Evolutionary conservation across 495 filamentous ascomycete species (phyloP).

Genomic region (Neurospora sp.): DNA sequence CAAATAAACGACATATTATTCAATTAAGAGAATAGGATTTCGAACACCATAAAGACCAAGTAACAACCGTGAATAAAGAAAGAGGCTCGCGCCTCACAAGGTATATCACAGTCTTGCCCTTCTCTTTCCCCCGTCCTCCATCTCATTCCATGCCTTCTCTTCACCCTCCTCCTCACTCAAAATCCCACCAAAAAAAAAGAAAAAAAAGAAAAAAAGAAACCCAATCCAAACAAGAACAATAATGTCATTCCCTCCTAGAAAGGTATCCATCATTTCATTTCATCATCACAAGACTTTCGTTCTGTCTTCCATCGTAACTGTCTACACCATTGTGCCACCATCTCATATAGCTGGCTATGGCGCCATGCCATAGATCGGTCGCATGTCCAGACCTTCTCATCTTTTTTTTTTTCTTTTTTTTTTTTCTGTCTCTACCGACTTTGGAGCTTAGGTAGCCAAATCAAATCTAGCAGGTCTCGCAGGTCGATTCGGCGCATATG

Average conservation of each 20-base stretch:
- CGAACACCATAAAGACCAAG: not conserved
- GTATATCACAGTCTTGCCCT: not conserved
- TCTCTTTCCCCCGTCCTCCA: not conserved
- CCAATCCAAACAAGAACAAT: not conserved
- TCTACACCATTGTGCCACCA: not conserved
- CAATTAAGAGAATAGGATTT: not conserved
- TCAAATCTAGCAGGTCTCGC: not conserved
- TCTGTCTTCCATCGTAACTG: constrained; percentile 2
- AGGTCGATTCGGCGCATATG: not conserved
- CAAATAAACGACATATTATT: not conserved
- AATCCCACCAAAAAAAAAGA: not conserved
- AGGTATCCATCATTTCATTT: not conserved
- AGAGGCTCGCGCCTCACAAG: not conserved
- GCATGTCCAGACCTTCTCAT: not conserved
- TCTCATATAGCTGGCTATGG: not conserved
- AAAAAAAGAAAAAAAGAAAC: not conserved
- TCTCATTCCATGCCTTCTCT: too few species aligned
- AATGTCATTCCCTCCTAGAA: not conserved
- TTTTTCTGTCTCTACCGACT: not conserved
- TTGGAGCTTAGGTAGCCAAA: not conserved
- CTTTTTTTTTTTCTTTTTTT: not conserved
- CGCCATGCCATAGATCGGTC: not conserved
- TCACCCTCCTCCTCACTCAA: not conserved
- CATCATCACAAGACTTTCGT: not conserved
- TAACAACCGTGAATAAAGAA: not conserved